phyloP scores from a whole-genome alignment of 78 protist species.

The Isochrysis galbana region DNA sequence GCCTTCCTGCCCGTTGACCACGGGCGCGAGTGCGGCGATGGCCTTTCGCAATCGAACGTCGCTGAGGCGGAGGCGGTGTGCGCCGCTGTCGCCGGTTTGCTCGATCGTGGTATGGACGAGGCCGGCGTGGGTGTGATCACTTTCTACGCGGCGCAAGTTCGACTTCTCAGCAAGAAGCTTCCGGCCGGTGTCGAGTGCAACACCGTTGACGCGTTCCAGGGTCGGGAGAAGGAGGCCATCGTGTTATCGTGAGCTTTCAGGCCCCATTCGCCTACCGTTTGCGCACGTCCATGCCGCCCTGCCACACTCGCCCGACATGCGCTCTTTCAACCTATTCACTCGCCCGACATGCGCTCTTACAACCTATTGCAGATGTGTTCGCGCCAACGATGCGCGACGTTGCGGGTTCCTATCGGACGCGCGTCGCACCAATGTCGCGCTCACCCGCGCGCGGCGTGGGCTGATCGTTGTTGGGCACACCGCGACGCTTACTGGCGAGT shows the following conservation, averaged over 20 bases:
- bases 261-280: too few species aligned
- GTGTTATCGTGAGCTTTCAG: constrained; percentile 60
- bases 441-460: constrained; percentile 25
- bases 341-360: too few species aligned
- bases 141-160: not conserved
- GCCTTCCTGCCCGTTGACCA: not conserved
- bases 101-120: not conserved
- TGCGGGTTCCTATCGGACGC: constrained; percentile 63
- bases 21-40: not conserved
- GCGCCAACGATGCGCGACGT: constrained; percentile 58
- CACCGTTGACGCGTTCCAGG: constrained; percentile 91
- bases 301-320: too few species aligned
- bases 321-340: too few species aligned
- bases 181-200: not conserved
- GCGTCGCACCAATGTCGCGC: constrained; percentile 32
- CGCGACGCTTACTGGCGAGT: not conserved
- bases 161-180: not conserved
- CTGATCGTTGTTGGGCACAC: constrained; percentile 31
- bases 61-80: not conserved
- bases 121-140: not conserved
- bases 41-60: not conserved
- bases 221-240: constrained; percentile 88
- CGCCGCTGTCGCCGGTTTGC: not conserved
- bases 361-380: too few species aligned
- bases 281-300: too few species aligned